phyloP scores from a whole-genome alignment of 495 filamentous ascomycete species.

The Penicillium waksmanii region DNA sequence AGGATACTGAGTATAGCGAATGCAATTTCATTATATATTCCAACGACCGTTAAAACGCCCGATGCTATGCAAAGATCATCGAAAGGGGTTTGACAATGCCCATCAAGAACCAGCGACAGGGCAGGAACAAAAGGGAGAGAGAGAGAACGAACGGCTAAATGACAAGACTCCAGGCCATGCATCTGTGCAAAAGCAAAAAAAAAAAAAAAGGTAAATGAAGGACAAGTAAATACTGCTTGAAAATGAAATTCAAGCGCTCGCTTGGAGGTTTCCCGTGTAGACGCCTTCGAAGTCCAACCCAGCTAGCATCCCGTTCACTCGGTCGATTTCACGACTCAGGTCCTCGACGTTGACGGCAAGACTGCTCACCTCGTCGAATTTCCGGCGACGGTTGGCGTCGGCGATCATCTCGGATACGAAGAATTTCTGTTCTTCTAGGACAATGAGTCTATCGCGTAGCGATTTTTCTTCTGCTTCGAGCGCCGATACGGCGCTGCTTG shows the following conservation, averaged over 20 bases:
- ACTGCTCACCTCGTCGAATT: conserved; percentile 87
- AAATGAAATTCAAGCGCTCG: conserved; percentile 15
- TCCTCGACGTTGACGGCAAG: conserved; percentile 83
- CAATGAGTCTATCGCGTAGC: conserved; percentile 78
- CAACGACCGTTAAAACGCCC: conserved; percentile 26
- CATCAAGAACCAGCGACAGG: conserved; percentile 7
- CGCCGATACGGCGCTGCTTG: conserved; percentile 66
- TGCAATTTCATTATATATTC: conserved; percentile 1
- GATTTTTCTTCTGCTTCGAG: conserved; percentile 88
- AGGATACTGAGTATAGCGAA: background rate
- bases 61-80: conserved; percentile 34
- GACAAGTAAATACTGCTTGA: background rate
- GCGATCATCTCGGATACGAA: conserved; percentile 88
- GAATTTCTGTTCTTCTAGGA: conserved; percentile 94
- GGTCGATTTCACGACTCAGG: conserved; percentile 79
- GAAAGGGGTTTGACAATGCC: conserved; percentile 25
- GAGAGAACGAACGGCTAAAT: conserved; percentile 8
- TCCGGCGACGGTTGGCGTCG: conserved; percentile 75
- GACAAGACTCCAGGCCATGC: conserved; percentile 22
- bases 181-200: conserved; percentile 12
- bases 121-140: background rate
- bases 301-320: conserved; percentile 56
- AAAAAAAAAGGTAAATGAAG: background rate
- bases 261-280: conserved; percentile 42
- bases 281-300: conserved; percentile 55